These are phyloP conservation scores for Beauveria australis DNA, from an alignment of 2,329 filamentous ascomycete species.

Conservation along the genomic window DNA sequence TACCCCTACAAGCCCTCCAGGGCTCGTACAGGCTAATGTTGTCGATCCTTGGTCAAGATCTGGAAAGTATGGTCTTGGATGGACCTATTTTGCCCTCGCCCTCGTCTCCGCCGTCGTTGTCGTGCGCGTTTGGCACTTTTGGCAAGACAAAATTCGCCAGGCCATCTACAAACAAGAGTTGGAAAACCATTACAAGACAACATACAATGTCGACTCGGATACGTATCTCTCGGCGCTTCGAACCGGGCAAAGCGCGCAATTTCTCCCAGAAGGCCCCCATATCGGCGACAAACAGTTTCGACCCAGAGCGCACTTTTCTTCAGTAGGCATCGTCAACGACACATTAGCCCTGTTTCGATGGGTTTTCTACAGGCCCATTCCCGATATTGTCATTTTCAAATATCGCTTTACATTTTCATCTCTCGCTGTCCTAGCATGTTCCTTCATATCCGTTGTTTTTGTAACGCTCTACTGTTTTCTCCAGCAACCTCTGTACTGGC, in stretches of 20 bases:
- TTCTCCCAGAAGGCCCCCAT: constrained; percentile 61
- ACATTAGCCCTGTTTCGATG: constrained; percentile 75
- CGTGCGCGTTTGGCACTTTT: constrained; percentile 76
- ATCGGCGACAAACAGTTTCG: constrained; percentile 48
- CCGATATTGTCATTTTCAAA: constrained; percentile 60
- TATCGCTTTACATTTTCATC: constrained; percentile 74
- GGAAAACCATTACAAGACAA: constrained; percentile 51
- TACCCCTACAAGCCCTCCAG: constrained; percentile 50
- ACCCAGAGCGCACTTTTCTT: constrained; percentile 67
- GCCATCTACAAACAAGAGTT: constrained; percentile 81
- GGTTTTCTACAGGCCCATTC: constrained; percentile 82
- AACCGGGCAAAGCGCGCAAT: constrained; percentile 54
- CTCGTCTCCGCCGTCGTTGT: constrained; percentile 59
- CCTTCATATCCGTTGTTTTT: constrained; percentile 60
- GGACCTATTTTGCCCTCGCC: constrained; percentile 78
- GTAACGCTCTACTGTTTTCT: constrained; percentile 77
- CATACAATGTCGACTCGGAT: constrained; percentile 44
- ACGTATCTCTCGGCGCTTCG: constrained; percentile 36
- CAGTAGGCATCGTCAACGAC: constrained; percentile 67
- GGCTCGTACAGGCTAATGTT: constrained; percentile 52
- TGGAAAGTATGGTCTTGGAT: constrained; percentile 78
- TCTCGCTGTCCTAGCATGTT: constrained; percentile 60
- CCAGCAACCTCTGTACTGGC: constrained; percentile 81
- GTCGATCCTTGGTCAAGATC: constrained; percentile 74
- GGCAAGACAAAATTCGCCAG: constrained; percentile 87